Evolutionary conservation across 2,329 filamentous ascomycete genomes (phyloP), one percentile per base, ranked within the genome.

Genomic region (Xylaria sp.): DNA sequence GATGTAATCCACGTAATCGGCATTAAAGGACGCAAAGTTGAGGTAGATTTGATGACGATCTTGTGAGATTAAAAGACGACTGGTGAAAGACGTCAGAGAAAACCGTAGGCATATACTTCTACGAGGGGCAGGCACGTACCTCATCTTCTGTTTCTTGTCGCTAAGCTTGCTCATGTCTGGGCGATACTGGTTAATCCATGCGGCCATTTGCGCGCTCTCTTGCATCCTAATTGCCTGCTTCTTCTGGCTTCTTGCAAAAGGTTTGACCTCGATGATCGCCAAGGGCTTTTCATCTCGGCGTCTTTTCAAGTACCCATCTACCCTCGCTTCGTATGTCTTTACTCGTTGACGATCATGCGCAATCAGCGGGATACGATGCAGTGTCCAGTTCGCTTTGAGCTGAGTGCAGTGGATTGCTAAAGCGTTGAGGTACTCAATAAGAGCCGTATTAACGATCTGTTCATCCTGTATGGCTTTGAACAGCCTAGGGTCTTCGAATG

Each of bases 251-350:
- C 54, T 37, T 2, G 0, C 1, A 35, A 25, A 60, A 2, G 63
- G 57, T 21, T 66, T 66, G 21, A 66, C 63, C 23, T 66, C 58
- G 1, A 66, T 2, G 3, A 66, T 57, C 5, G 6, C 29, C 12
- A 57, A 23, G 5, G 58, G 40, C 4, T 29, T 0, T 1, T 5
- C 3, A n/a, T 58, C 53, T 21, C 2, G 2, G 25, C 63, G 63
- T 4, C 54, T 35, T 25, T 6, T 4, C 2, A 67, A 32, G 4
- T 35, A 59, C 6, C 65, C 65, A 32, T 67, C 65, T 10, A 67
- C 65, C 13, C 65, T 67, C n/a, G 65, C 65, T 50, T 67, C 65
- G 21, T 63, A 67, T 18, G 44, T 59, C 16, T 67, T 63, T n/a
- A 9, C 4, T 13, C 32, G 9, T 2, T 23, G 2, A 12, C 42